Evolutionary conservation across 495 filamentous ascomycete genomes (phyloP), one percentile per base, ranked within the genome.

Genomic region (Tetracladium marchalianum): DNA sequence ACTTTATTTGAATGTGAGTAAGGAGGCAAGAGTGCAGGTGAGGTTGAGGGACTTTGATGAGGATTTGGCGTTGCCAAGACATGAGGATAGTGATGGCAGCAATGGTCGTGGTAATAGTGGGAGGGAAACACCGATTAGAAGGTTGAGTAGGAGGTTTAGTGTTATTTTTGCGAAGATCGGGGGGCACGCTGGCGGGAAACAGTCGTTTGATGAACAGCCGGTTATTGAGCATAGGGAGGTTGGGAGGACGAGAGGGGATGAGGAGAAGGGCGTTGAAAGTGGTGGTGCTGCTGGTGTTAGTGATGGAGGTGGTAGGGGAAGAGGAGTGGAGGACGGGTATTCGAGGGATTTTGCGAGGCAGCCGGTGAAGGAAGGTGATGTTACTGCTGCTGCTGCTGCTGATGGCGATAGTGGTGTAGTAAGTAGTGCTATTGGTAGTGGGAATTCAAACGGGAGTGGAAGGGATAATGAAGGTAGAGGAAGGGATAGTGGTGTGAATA

Each of bases 21-120:
- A 72, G 2, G 64, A 63, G 5, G 83, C 77, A n/a, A 70, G 75
- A 56, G 68, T 71, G 48, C 73, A 84, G 51, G 71, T 80, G 11
- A 80, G 82, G 59, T 75, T 77, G 27, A 42, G 37, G 31, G 17
- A 10, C 7, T 9, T 37, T 10, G 27, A 35, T 12, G 24, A 7
- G 1, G 18, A 12, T 9, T 31, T 41, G 41, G 15, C 10, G 43
- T 12, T 9, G 33, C 22, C 22, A 7, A 27, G 22, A 7, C 22
- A 27, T 27, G 22, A 27, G 22, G 22, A 27, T 27, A 27, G 9
- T 16, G 43, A 32, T 31, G 34, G 19, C 11, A 17, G 2, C 4
- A 12, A n/a, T 39, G 18, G 11, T 27, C 17, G 11, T 38, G n/a
- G n/a, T 22, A 31, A 16, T 16, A 13, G 39, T 31, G 22, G 32